phyloP scores from a whole-genome alignment of 108 stramenopile species.

The Nitzschia sp. region DNA sequence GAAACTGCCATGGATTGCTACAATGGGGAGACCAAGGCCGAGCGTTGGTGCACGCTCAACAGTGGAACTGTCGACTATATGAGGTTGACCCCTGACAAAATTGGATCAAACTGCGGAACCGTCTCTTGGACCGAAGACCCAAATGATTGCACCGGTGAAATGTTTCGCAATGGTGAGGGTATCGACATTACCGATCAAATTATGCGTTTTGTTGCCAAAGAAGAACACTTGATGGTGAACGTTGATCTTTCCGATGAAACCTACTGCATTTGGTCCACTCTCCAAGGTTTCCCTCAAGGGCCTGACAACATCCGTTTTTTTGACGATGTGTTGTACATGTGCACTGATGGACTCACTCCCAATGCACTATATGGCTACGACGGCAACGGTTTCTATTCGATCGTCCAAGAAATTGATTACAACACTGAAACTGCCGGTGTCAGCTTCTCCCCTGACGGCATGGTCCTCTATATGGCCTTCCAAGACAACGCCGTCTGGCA shows the following conservation, averaged over 20 bases:
- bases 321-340: background rate
- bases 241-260: background rate
- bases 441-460: conserved; percentile 52
- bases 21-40: background rate
- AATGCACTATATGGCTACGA: conserved; percentile 36
- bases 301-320: background rate
- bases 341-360: background rate
- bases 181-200: background rate
- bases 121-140: background rate
- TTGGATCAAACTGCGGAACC: conserved; percentile 3
- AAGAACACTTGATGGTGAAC: background rate
- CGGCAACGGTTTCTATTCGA: conserved; percentile 19
- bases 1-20: background rate
- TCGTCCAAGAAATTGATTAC: conserved; percentile 25
- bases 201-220: background rate
- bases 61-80: background rate
- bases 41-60: conserved; percentile 5
- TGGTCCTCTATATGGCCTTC: conserved; percentile 46
- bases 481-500: conserved; percentile 41
- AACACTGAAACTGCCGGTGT: conserved; percentile 46
- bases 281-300: background rate
- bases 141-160: background rate
- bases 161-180: background rate
- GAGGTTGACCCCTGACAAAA: background rate
- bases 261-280: background rate